These are phyloP conservation scores for Coffea eugenioides DNA, from an alignment of 257 asterid genomes.

Conservation along the genomic window DNA sequence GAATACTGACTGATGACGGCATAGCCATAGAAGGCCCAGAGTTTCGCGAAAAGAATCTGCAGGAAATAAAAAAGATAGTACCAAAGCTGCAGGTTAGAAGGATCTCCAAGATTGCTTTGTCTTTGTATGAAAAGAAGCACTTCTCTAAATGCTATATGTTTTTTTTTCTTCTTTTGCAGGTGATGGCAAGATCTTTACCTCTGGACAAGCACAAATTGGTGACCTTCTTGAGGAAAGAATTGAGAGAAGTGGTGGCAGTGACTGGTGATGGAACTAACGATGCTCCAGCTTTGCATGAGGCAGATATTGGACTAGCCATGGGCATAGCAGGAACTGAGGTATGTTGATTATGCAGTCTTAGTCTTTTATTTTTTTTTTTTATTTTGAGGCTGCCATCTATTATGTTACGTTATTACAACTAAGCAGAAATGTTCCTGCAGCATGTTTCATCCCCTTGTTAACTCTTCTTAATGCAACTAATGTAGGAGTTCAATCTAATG, in stretches of 20 bases:
- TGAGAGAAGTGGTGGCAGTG: slow-evolving; percentile 86
- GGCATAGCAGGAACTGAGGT: slow-evolving; percentile 58
- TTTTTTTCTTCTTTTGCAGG: slow-evolving; percentile 46
- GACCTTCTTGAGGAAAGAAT: slow-evolving; percentile 44
- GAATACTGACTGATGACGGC: slow-evolving; percentile 67
- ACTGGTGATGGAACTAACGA: slow-evolving; percentile 56
- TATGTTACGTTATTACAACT: not conserved
- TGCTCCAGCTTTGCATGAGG: slow-evolving; percentile 52
- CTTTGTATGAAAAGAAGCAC: not conserved
- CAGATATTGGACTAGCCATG: slow-evolving; percentile 54
- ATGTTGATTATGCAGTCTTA: slow-evolving; percentile 2
- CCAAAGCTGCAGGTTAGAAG: slow-evolving; percentile 66
- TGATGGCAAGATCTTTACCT: slow-evolving; percentile 98
- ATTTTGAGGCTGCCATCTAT: not conserved
- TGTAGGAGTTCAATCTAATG: not conserved
- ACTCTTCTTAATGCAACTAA: not conserved
- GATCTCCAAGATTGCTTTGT: not conserved
- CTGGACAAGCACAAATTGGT: slow-evolving; percentile 84
- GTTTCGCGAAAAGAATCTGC: slow-evolving; percentile 52
- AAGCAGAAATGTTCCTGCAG: not conserved
- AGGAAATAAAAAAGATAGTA: slow-evolving; percentile 58
- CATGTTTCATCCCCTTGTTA: not conserved
- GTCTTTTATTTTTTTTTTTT: too few species aligned
- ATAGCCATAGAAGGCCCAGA: slow-evolving; percentile 89
- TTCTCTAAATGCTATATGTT: slow-evolving; percentile 6